phyloP scores from a whole-genome alignment of 768 basidiomycete species.

The Tulasnella sp. region DNA sequence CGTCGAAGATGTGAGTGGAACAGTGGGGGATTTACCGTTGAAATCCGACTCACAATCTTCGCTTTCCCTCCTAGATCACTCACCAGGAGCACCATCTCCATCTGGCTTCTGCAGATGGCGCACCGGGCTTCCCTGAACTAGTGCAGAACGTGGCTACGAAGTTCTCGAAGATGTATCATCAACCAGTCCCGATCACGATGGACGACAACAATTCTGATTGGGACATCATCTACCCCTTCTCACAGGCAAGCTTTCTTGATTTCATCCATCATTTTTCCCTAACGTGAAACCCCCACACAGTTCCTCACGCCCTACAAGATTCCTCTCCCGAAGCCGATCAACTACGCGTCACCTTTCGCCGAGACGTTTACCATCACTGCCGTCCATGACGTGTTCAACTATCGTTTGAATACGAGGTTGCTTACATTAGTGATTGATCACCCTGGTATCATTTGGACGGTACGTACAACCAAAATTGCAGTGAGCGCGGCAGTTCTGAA shows the following conservation, averaged over 20 bases:
- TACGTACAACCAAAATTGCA: neutral
- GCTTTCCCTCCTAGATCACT: constrained; percentile 44
- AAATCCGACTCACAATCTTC: neutral
- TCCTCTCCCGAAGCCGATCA: constrained; percentile 38
- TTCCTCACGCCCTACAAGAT: constrained; percentile 82
- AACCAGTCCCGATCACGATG: constrained; percentile 42
- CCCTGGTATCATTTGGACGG: constrained; percentile 80
- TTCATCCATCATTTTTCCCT: neutral
- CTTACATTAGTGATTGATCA: constrained; percentile 61
- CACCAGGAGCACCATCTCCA: constrained; percentile 64
- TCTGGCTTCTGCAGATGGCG: constrained; percentile 69
- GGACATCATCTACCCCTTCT: constrained; percentile 78
- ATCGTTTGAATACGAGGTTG: constrained; percentile 49
- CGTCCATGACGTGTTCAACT: constrained; percentile 43
- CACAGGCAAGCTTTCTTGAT: constrained; percentile 36
- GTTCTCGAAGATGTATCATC: constrained; percentile 39
- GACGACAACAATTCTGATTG: constrained; percentile 76
- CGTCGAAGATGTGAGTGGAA: constrained; percentile 62
- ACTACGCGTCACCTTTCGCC: constrained; percentile 42
- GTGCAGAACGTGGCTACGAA: constrained; percentile 44
- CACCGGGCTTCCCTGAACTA: constrained; percentile 59
- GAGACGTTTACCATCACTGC: constrained; percentile 36
- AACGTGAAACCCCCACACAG: constrained; percentile 26
- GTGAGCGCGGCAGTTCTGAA: neutral
- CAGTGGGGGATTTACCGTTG: neutral